Evolutionary conservation across 305 asterid species (phyloP).

Genomic region (Solanum hybrid): DNA sequence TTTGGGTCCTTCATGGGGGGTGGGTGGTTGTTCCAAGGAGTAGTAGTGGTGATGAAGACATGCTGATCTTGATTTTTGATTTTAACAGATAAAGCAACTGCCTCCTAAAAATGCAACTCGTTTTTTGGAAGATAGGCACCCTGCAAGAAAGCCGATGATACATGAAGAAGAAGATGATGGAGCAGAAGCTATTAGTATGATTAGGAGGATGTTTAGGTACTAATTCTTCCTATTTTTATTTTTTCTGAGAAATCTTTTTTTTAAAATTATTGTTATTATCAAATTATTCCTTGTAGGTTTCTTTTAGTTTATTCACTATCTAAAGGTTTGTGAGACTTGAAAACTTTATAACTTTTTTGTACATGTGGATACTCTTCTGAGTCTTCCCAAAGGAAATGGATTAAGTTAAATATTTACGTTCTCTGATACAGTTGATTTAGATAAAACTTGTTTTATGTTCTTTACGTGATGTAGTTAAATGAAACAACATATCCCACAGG

Average conservation of each 20-base stretch:
- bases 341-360: neutral
- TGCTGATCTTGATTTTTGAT: neutral
- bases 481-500: neutral
- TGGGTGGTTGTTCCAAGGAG: neutral
- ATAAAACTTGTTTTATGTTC: neutral
- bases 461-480: neutral
- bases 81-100: conserved; percentile 40
- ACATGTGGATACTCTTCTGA: neutral
- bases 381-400: neutral
- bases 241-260: neutral
- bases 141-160: conserved; percentile 44
- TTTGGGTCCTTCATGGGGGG: neutral
- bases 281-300: neutral
- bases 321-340: neutral
- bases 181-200: conserved; percentile 26
- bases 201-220: conserved; percentile 67
- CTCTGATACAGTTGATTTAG: neutral
- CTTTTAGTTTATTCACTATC: neutral
- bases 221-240: neutral
- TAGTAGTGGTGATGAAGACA: neutral
- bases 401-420: neutral
- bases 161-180: conserved; percentile 40
- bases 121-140: conserved; percentile 12
- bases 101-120: conserved; percentile 33
- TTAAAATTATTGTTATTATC: neutral